A percentile compares a stretch with the other conserved stretches of the same genome.
Conservation (phyloP, 108 stramenopile genomes). For the Fragilaria crotonensis region DNA sequence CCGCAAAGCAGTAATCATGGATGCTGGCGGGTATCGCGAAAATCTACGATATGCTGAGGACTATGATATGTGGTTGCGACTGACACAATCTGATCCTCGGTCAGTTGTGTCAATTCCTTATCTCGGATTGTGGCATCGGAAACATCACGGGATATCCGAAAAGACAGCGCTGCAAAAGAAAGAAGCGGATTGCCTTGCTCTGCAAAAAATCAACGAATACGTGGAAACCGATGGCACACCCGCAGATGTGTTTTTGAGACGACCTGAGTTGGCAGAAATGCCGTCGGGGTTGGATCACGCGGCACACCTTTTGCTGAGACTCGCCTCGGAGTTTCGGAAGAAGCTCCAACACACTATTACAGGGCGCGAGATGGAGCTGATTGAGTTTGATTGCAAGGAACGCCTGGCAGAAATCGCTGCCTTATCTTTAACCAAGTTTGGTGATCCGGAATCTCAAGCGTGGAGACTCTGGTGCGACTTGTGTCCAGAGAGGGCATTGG, state of each 20-base stretch:
- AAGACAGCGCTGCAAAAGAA: conserved; percentile 10
- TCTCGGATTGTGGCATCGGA: conserved; percentile 36
- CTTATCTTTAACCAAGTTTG: conserved; percentile 9
- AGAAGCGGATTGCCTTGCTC: conserved; percentile 16
- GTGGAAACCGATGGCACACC: neutral
- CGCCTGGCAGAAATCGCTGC: conserved; percentile 31
- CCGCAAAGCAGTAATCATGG: conserved; percentile 11
- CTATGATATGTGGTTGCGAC: conserved; percentile 43
- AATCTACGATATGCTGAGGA: conserved; percentile 22
- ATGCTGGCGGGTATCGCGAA: conserved; percentile 21
- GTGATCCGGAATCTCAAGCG: neutral
- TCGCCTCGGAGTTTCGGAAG: conserved; percentile 17
- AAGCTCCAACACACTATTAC: conserved; percentile 11
- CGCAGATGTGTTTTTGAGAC: neutral
- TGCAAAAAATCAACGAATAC: conserved; percentile 5
- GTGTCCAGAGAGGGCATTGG: conserved; percentile 5
- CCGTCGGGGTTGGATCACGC: conserved; percentile 13
- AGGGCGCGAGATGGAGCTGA: conserved; percentile 15
- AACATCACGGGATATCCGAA: conserved; percentile 11
- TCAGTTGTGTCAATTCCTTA: conserved; percentile 22
- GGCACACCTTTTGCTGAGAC: conserved; percentile 12
- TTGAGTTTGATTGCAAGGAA: conserved; percentile 20
- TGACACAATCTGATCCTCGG: conserved; percentile 5
- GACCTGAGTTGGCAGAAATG: conserved; percentile 13
- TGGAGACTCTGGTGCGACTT: conserved; percentile 13